Evolutionary conservation across 2,329 filamentous ascomycete species (phyloP).

Genomic region (Cladosporium velox): DNA sequence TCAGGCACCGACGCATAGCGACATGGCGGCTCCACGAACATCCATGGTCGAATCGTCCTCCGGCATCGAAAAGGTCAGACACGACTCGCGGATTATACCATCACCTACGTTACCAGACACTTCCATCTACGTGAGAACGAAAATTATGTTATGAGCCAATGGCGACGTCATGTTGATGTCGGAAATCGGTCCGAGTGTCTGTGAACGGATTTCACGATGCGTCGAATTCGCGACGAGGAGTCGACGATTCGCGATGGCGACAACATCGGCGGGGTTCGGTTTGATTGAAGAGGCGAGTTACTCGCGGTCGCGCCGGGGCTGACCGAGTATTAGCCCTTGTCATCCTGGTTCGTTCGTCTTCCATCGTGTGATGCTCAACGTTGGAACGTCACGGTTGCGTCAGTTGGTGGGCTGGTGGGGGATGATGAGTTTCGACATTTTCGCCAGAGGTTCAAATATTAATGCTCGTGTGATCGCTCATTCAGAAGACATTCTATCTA

Average conservation of each 20-base stretch:
- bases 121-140: conserved; percentile 1
- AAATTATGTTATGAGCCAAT: background rate
- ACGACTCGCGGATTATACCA: background rate
- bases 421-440: conserved; percentile 5
- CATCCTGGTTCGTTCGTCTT: conserved; percentile 15
- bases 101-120: background rate
- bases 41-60: background rate
- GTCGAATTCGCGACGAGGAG: background rate
- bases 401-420: conserved; percentile 12
- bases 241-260: background rate
- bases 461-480: conserved; percentile 17
- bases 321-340: conserved; percentile 14
- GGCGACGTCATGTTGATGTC: background rate
- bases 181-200: conserved; percentile 4
- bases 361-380: conserved; percentile 5
- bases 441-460: background rate
- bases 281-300: conserved; percentile 12
- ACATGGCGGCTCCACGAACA: background rate
- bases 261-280: conserved; percentile 8
- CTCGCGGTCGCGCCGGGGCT: background rate
- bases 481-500: background rate
- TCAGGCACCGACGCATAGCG: background rate
- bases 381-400: conserved; percentile 17
- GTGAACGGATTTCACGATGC: background rate
- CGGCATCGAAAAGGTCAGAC: background rate